Conservation (phyloP, 2,329 filamentous ascomycete genomes). For the Coniella lustricola region DNA sequence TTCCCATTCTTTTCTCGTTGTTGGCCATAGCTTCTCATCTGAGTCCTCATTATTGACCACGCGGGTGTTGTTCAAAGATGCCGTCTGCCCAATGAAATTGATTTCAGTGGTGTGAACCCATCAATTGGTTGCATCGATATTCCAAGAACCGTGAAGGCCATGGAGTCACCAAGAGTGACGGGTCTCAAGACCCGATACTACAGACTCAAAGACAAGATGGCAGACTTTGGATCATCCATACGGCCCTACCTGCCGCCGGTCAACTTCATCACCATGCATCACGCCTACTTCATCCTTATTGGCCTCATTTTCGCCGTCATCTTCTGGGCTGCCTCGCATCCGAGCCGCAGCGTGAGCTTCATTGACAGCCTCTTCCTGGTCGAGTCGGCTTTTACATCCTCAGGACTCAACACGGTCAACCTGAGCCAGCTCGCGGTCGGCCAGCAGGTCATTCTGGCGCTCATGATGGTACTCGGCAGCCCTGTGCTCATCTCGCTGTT, state of each 20-base stretch:
- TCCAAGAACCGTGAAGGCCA: background rate
- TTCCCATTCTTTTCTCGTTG: no score
- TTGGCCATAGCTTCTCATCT: no score
- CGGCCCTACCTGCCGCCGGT: constrained; percentile 31
- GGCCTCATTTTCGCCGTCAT: constrained; percentile 49
- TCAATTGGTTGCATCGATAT: no score
- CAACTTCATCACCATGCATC: constrained; percentile 60
- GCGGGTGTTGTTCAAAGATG: no score
- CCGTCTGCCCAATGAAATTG: no score
- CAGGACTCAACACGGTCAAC: constrained; percentile 58
- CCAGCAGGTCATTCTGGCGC: constrained; percentile 58
- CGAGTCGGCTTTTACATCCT: constrained; percentile 59
- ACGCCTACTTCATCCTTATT: constrained; percentile 55
- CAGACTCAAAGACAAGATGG: constrained; percentile 1
- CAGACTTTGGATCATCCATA: background rate
- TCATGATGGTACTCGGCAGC: constrained; percentile 57
- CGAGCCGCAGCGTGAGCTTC: constrained; percentile 47
- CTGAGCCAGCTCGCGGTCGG: constrained; percentile 54
- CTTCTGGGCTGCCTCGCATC: constrained; percentile 51
- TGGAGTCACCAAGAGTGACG: constrained; percentile 2
- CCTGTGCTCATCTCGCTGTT: constrained; percentile 58
- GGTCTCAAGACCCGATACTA: constrained; percentile 2
- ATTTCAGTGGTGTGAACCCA: no score
- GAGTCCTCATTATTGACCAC: no score
- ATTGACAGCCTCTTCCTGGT: constrained; percentile 58